Evolutionary conservation across 768 basidiomycete species (phyloP).

Genomic region (Auriscalpium vulgare): DNA sequence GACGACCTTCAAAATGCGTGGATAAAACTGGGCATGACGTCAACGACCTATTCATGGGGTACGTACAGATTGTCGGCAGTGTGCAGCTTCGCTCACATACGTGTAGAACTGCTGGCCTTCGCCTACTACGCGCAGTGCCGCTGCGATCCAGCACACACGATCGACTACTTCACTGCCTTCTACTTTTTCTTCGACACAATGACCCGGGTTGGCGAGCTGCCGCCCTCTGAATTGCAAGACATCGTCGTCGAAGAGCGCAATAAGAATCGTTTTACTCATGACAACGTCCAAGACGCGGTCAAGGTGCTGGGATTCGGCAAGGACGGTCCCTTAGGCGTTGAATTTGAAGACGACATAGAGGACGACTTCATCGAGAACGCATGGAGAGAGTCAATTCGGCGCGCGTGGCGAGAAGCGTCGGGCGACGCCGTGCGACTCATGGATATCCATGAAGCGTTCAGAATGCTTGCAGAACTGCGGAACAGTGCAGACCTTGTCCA

Average conservation of each 20-base stretch:
- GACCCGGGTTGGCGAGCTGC: constrained; percentile 39
- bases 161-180: constrained; percentile 56
- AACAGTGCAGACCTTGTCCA: constrained; percentile 42
- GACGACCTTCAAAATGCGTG: constrained; percentile 33
- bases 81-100: neutral
- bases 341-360: constrained; percentile 62
- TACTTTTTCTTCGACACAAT: constrained; percentile 42
- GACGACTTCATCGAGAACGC: constrained; percentile 65
- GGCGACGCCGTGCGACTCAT: constrained; percentile 40
- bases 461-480: constrained; percentile 57
- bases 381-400: constrained; percentile 51
- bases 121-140: constrained; percentile 77
- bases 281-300: constrained; percentile 45
- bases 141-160: constrained; percentile 62
- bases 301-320: constrained; percentile 58
- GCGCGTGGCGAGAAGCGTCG: constrained; percentile 42
- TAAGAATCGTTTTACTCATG: constrained; percentile 53
- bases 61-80: constrained; percentile 8
- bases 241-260: constrained; percentile 54
- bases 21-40: constrained; percentile 55
- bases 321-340: constrained; percentile 49
- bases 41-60: constrained; percentile 61
- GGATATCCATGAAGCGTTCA: constrained; percentile 60
- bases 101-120: constrained; percentile 62
- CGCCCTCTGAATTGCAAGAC: constrained; percentile 41